Percentiles rank a stretch among this genome's conserved stretches.
phyloP scores from a whole-genome alignment of 805 yeast species.

The Suhomyces emberorum region DNA sequence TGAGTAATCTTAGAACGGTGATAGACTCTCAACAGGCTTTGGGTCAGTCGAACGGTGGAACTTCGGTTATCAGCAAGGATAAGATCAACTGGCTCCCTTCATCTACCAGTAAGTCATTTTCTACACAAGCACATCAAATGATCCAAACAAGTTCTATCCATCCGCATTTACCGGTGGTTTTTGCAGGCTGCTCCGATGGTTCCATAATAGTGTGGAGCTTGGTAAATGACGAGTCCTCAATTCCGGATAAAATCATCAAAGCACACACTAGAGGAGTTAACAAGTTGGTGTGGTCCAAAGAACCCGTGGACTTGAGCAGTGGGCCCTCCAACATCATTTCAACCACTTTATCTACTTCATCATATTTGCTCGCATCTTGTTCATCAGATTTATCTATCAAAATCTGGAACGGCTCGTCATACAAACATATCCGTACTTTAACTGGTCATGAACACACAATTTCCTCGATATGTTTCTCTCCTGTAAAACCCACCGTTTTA shows the following conservation, averaged over 20 bases:
- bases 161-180: slow-evolving; percentile 64
- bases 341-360: slow-evolving; percentile 1
- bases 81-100: slow-evolving; percentile 64
- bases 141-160: slow-evolving; percentile 68
- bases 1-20: slow-evolving; percentile 46
- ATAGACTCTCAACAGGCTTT: slow-evolving; percentile 21
- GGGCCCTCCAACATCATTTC: slow-evolving; percentile 7
- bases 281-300: slow-evolving; percentile 49
- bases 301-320: slow-evolving; percentile 31
- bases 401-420: slow-evolving; percentile 62
- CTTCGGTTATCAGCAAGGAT: slow-evolving; percentile 14
- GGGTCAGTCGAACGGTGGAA: slow-evolving; percentile 1
- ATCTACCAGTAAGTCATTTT: slow-evolving; percentile 38
- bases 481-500: slow-evolving; percentile 42
- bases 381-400: slow-evolving; percentile 57
- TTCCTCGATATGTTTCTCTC: slow-evolving; percentile 56
- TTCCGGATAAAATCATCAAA: slow-evolving; percentile 57
- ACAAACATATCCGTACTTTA: slow-evolving; percentile 57
- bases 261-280: slow-evolving; percentile 78
- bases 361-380: slow-evolving; percentile 44
- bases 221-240: slow-evolving; percentile 49
- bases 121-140: slow-evolving; percentile 53
- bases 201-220: slow-evolving; percentile 68
- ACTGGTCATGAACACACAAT: slow-evolving; percentile 88
- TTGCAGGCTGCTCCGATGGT: slow-evolving; percentile 72